phyloP scores from a whole-genome alignment of 345 rosid species.

The Hibiscus syriacus region DNA sequence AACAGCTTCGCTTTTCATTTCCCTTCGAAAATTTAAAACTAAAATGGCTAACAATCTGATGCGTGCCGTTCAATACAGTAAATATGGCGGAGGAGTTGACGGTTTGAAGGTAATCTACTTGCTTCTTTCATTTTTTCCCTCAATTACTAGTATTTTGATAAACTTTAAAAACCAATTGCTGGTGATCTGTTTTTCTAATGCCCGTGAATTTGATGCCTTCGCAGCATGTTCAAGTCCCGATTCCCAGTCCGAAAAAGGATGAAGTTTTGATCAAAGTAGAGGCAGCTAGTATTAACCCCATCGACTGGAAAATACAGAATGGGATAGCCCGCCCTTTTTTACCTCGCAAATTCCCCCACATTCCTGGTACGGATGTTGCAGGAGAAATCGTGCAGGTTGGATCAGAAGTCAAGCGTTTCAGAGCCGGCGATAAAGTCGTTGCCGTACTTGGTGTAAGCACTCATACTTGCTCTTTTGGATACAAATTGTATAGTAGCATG shows the following conservation, averaged over 20 bases:
- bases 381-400: slow-evolving; percentile 77
- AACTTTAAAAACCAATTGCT: too few species aligned
- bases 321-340: slow-evolving; percentile 35
- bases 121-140: background rate
- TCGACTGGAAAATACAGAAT: slow-evolving; percentile 47
- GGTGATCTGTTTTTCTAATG: background rate
- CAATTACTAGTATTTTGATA: too few species aligned
- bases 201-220: background rate
- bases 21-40: too few species aligned
- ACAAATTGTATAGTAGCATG: too few species aligned
- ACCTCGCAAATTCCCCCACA: slow-evolving; percentile 64
- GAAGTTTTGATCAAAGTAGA: slow-evolving; percentile 46
- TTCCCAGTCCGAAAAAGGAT: slow-evolving; percentile 27
- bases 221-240: slow-evolving; percentile 46
- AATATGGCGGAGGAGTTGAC: slow-evolving; percentile 46
- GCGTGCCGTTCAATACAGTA: slow-evolving; percentile 30
- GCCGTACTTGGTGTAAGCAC: slow-evolving; percentile 51
- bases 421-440: slow-evolving; percentile 74
- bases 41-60: slow-evolving; percentile 34
- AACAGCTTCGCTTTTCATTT: background rate
- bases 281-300: slow-evolving; percentile 40
- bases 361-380: slow-evolving; percentile 64
- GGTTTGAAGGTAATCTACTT: slow-evolving; percentile 30
- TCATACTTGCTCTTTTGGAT: too few species aligned
- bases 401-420: slow-evolving; percentile 42